Evolutionary conservation across 2,329 filamentous ascomycete species (phyloP).

Genomic region (Colletotrichum magnum): DNA sequence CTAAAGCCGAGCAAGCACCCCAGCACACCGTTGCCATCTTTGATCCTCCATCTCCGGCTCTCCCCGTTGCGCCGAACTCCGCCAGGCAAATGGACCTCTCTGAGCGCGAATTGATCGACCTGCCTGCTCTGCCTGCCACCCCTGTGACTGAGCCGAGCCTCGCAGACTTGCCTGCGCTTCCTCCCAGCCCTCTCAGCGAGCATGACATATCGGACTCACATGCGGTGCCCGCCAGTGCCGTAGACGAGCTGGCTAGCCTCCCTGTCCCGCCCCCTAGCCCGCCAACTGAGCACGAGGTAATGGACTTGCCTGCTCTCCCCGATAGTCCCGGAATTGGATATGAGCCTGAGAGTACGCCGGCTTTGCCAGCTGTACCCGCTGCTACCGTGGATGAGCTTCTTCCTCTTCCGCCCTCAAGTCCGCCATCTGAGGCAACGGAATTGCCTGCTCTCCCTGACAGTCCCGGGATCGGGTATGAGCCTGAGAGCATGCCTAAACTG

Average conservation of each 20-base stretch:
- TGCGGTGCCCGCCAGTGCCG: neutral
- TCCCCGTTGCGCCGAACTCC: conserved; percentile 3
- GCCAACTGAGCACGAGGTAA: neutral
- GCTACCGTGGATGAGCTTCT: too few relatives aligned
- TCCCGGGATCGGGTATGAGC: neutral
- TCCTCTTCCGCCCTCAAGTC: too few relatives aligned
- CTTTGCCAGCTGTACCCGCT: too few relatives aligned
- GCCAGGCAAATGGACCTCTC: conserved; percentile 4
- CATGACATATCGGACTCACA: neutral
- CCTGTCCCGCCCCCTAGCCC: neutral
- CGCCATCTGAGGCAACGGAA: too few relatives aligned
- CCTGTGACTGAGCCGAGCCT: neutral
- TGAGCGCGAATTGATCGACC: conserved; percentile 17
- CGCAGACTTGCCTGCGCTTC: neutral
- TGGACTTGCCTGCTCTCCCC: neutral
- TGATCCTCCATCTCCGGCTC: conserved; percentile 8
- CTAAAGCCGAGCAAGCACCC: conserved; percentile 66
- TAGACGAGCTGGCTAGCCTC: neutral
- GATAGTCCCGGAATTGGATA: too few relatives aligned
- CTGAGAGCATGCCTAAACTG: too few relatives aligned
- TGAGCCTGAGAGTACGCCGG: too few relatives aligned
- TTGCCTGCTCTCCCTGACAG: neutral
- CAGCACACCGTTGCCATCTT: conserved; percentile 27
- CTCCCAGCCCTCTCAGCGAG: neutral
- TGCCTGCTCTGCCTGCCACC: conserved; percentile 29